phyloP scores from a whole-genome alignment of 2,329 filamentous ascomycete genomes.

The Colletotrichum navitas region DNA sequence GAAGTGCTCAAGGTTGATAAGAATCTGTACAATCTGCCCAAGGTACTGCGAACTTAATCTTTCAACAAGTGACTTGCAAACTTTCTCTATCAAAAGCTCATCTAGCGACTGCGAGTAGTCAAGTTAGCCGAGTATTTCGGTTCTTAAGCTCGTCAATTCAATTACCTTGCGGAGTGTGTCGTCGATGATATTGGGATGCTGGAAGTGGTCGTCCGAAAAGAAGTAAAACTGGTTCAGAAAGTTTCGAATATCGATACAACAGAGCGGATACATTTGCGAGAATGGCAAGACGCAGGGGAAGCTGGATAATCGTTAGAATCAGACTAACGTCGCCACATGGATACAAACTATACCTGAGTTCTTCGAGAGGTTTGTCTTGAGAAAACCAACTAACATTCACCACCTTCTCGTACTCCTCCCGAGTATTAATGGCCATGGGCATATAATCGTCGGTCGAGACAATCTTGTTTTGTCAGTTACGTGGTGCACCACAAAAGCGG shows the following conservation, averaged over 20 bases:
- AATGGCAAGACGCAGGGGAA: conserved; percentile 98
- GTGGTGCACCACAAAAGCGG: conserved; percentile 13
- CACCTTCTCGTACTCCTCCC: conserved; percentile 95
- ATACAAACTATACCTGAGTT: conserved; percentile 72
- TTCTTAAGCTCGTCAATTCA: background rate
- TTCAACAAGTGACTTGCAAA: conserved; percentile 91
- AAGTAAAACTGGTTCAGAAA: conserved; percentile 99
- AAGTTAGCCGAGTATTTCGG: background rate
- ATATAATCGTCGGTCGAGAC: conserved; percentile 98
- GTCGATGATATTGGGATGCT: conserved; percentile 90
- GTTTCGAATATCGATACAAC: conserved; percentile 97
- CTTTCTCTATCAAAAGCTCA: conserved; percentile 90
- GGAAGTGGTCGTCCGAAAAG: conserved; percentile 96
- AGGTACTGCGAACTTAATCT: conserved; percentile 92
- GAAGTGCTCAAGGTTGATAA: conserved; percentile 98
- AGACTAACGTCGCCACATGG: background rate
- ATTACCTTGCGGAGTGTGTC: conserved; percentile 83
- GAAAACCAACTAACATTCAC: conserved; percentile 96
- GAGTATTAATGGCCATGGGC: conserved; percentile 95
- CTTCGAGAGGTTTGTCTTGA: conserved; percentile 81
- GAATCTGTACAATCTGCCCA: conserved; percentile 97
- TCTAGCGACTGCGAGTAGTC: conserved; percentile 77
- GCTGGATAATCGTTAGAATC: conserved; percentile 57
- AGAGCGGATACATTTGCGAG: conserved; percentile 98
- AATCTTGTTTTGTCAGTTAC: conserved; percentile 59